phyloP scores from a whole-genome alignment of 352 stramenopile species.

The Phytophthora citricola region DNA sequence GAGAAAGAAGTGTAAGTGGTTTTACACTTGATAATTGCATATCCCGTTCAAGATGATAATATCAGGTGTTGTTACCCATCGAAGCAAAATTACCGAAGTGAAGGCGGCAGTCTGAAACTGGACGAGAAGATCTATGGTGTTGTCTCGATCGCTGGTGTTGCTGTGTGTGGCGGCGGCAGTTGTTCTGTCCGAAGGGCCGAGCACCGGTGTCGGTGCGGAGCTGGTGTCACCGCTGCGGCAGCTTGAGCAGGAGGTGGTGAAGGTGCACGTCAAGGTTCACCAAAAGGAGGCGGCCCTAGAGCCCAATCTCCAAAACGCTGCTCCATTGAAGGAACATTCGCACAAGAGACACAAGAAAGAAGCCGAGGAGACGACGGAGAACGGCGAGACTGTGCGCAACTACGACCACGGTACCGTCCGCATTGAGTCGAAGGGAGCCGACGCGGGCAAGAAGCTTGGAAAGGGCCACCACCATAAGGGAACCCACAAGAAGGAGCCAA shows the following conservation, averaged over 20 bases:
- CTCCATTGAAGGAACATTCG: conserved; percentile 13
- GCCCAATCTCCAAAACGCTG: conserved; percentile 8
- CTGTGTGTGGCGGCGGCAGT: conserved; percentile 43
- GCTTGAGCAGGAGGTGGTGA: conserved; percentile 36
- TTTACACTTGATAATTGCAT: not conserved
- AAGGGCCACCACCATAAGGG: conserved; percentile 30
- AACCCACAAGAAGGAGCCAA: conserved; percentile 9
- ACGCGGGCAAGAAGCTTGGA: conserved; percentile 33
- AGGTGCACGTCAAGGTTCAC: conserved; percentile 35
- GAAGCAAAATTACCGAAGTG: conserved; percentile 12
- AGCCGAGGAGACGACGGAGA: conserved; percentile 8
- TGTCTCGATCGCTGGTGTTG: conserved; percentile 44
- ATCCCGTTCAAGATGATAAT: conserved; percentile 1
- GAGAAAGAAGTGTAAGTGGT: not conserved
- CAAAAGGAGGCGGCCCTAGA: conserved; percentile 8
- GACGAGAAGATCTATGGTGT: conserved; percentile 36
- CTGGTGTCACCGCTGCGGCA: conserved; percentile 21
- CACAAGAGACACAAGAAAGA: conserved; percentile 37
- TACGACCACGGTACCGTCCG: conserved; percentile 46
- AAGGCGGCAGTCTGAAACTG: not conserved
- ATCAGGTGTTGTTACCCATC: conserved; percentile 24
- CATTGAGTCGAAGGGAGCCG: conserved; percentile 32
- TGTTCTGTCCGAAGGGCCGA: conserved; percentile 24
- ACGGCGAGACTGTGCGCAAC: conserved; percentile 36
- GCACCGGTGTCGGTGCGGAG: conserved; percentile 25